Evolutionary conservation across 129 eudicot species (phyloP).

Genomic region (Pseudognaphalium luteoalbum): DNA sequence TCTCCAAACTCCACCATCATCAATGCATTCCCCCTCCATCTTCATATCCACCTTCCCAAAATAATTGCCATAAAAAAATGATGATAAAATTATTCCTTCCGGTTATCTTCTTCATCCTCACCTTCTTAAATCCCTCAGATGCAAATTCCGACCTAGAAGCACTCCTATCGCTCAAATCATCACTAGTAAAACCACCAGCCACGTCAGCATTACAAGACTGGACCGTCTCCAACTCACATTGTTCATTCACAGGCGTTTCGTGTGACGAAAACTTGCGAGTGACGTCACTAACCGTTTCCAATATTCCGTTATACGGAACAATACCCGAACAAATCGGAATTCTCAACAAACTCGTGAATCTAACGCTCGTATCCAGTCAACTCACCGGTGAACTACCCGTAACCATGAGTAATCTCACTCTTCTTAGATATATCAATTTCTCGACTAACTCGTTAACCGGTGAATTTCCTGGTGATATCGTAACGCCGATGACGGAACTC

Average conservation of each 20-base stretch:
- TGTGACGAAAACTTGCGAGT: conserved; percentile 57
- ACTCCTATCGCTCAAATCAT: conserved; percentile 58
- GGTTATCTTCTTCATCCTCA: conserved; percentile 1
- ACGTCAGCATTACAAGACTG: conserved; percentile 56
- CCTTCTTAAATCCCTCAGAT: not conserved
- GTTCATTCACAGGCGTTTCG: conserved; percentile 71
- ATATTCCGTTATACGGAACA: conserved; percentile 52
- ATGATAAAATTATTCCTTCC: not conserved
- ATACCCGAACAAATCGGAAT: conserved; percentile 63
- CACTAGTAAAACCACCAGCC: conserved; percentile 42
- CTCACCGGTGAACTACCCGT: conserved; percentile 73
- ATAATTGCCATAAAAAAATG: not conserved
- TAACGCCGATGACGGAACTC: conserved; percentile 39
- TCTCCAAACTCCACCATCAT: too few species aligned
- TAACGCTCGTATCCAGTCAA: conserved; percentile 45
- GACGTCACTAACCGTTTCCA: conserved; percentile 43
- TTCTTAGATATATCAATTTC: conserved; percentile 46
- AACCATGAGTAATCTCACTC: conserved; percentile 43
- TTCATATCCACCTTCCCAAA: not conserved
- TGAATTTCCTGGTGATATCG: conserved; percentile 48
- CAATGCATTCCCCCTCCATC: not conserved
- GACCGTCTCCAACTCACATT: conserved; percentile 47
- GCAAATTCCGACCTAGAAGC: conserved; percentile 55
- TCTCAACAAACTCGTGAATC: conserved; percentile 46
- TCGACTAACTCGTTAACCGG: conserved; percentile 52